Base-by-base conservation (phyloP, 1,284 basidiomycete species). In the Pterula multifida region DNA sequence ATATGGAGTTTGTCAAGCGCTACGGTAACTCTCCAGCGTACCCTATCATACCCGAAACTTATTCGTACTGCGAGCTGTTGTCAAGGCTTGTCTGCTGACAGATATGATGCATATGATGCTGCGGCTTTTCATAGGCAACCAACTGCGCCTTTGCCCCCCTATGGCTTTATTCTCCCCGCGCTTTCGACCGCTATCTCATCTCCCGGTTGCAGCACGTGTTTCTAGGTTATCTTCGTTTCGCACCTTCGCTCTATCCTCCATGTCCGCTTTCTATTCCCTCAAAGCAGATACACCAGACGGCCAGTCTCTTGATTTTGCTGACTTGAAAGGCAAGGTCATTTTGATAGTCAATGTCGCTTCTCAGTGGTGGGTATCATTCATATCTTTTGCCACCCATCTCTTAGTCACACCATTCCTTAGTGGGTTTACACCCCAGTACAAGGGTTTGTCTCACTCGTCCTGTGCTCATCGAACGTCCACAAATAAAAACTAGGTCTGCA, bases 341-440 rank as follows among this genome's bases (percentile, higher is more conserved):
- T 68, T 88, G 46, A 69, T 88, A 51, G 85, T 87, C 51, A 88
- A 88, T 59, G 73, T 76, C 48, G 85, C 85, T 21, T 85, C 83
- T 6, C 68, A 77, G 58, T 87, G 85, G 85, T 85, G 58, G 47
- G 75, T 60, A 15, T 26, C 28, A 23, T 24, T 19, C 25, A 9
- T 19, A 25, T 11, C 2, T 4, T 47, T 19, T 25, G n/a, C 13
- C 4, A 13, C 53, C 44, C 39, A 49, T 50, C 39, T 51, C n/a
- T 22, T 48, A 50, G 35, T 42, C 22, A 47, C 52, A 52, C 51
- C 45, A 32, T 47, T 15, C 32, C 1, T 49, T 53, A 87, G 88
- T 61, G 90, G 90, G 26, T 90, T 93, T 60, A 91, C 90, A 3
- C 85, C 87, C 6, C 91, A 95, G 65, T 93, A 93, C 68, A 85